Evolutionary conservation across 2,329 filamentous ascomycete genomes (phyloP), one percentile per base, ranked within the genome.

Genomic region (Didymella exigua): DNA sequence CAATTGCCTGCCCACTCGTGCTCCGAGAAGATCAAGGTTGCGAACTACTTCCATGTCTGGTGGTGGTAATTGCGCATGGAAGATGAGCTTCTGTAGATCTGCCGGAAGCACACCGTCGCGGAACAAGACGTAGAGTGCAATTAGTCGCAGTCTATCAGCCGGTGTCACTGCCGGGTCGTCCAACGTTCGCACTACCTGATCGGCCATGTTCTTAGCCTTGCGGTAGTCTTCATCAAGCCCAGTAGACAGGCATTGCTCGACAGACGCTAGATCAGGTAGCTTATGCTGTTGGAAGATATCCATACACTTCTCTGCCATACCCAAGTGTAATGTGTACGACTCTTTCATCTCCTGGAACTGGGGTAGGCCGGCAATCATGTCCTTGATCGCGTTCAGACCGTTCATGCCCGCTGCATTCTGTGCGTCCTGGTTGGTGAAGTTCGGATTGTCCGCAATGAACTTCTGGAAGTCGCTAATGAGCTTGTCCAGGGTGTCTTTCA

Each of bases 291-390:
- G 88, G 67, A 99, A 99, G 31, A 90, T 85, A 65, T 91, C 91
- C 93, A 98, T 98, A 73, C 92, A 96, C 72, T 96, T 92, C 72
- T 97, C 90, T 1, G 95, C 95, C 93, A 99, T 98, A 63, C 88
- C 93, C 36, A 99, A 81, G 76, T 99, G 95, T 49, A 99, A 79
- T 0, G 93, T 95, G 75, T 98, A 99, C 1, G 91, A 88, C 71
- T 96, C 91, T 75, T 98, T 97, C 82, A 95, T 91, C 75, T 96
- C 89, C 69, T 96, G 91, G 69, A 97, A 99, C 70, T 98, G 91
- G 11, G 93, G 92, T 55, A 99, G 78, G 8, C 93, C 93, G 13
- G 91, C 95, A 78, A 99, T 80, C 95, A 99, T 99, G 75, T 97
- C 93, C 70, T 95, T 91, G 76, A 99, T 96, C 23, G 90, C 89